phyloP scores from a whole-genome alignment of 352 stramenopile genomes.

The Pythium phragmitis region DNA sequence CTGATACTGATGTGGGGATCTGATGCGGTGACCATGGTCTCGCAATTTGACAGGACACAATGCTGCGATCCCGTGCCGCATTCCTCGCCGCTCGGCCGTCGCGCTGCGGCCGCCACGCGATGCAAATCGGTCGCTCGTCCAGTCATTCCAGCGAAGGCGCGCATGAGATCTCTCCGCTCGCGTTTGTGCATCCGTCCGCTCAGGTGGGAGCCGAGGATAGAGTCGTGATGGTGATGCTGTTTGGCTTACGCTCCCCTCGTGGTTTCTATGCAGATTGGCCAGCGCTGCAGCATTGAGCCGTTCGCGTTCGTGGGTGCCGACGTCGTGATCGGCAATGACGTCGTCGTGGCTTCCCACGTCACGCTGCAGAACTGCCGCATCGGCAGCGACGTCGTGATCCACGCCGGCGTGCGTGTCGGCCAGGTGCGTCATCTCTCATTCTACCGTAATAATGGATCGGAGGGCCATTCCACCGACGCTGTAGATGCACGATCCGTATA shows the following conservation, averaged over 20 bases:
- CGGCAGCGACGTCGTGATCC: constrained; percentile 63
- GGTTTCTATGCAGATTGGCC: constrained; percentile 46
- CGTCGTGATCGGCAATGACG: constrained; percentile 59
- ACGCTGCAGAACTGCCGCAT: constrained; percentile 74
- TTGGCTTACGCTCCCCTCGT: too few species aligned
- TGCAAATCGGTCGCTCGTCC: background rate
- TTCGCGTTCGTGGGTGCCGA: constrained; percentile 55
- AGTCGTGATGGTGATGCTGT: too few species aligned
- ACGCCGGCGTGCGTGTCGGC: constrained; percentile 66
- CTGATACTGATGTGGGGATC: background rate
- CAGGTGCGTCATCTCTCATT: constrained; percentile 32
- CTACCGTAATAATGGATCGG: too few species aligned
- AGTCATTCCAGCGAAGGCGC: background rate
- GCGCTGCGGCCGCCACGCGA: background rate
- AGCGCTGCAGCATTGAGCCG: constrained; percentile 48
- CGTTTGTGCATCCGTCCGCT: constrained; percentile 26
- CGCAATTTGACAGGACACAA: background rate
- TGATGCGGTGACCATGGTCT: background rate
- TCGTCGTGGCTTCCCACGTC: constrained; percentile 44
- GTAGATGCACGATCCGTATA: constrained; percentile 13
- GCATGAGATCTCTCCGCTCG: constrained; percentile 2
- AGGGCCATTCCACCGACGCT: background rate
- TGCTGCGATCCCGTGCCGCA: background rate
- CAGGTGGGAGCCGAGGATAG: constrained; percentile 10
- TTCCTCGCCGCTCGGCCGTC: background rate